A percentile compares a stretch with the other conserved stretches of the same genome.
These are phyloP conservation scores for Fusarium chuoi DNA, from an alignment of 2,329 filamentous ascomycete species.

Conservation along the genomic window DNA sequence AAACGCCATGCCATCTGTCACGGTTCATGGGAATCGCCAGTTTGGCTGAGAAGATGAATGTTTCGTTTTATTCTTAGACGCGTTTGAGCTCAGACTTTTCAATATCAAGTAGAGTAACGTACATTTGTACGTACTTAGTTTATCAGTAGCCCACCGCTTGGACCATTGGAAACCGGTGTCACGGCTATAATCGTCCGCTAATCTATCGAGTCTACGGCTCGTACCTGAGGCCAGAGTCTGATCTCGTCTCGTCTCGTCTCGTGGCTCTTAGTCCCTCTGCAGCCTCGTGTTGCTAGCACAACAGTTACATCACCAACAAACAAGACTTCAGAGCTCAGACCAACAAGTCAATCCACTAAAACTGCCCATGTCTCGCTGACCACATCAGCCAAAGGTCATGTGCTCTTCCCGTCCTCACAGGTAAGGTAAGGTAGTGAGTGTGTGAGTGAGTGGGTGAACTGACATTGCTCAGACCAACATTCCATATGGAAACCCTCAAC, in stretches of 20 bases:
- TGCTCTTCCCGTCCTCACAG: slow-evolving; percentile 18
- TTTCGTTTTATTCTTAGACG: background rate
- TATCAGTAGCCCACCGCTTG: slow-evolving; percentile 1
- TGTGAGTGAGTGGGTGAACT: background rate
- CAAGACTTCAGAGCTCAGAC: slow-evolving; percentile 8
- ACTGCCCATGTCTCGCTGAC: slow-evolving; percentile 22
- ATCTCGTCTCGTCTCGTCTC: background rate
- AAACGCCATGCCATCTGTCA: background rate
- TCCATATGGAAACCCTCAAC: slow-evolving; percentile 8
- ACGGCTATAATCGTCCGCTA: slow-evolving; percentile 15
- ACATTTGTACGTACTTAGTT: background rate
- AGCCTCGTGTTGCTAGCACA: background rate
- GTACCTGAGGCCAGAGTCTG: slow-evolving; percentile 15
- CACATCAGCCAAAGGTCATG: slow-evolving; percentile 32
- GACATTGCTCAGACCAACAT: slow-evolving; percentile 11
- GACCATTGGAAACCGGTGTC: slow-evolving; percentile 7
- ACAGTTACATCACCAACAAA: slow-evolving; percentile 6
- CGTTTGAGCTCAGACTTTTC: slow-evolving; percentile 1
- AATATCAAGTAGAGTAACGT: background rate
- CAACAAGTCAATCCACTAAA: background rate
- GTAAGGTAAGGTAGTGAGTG: no score
- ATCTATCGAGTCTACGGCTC: slow-evolving; percentile 4
- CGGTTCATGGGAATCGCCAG: background rate
- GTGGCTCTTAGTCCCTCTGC: background rate
- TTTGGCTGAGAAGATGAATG: background rate